phyloP scores from a whole-genome alignment of 2,329 filamentous ascomycete genomes.

The Aspergillus ochraceoroseus region DNA sequence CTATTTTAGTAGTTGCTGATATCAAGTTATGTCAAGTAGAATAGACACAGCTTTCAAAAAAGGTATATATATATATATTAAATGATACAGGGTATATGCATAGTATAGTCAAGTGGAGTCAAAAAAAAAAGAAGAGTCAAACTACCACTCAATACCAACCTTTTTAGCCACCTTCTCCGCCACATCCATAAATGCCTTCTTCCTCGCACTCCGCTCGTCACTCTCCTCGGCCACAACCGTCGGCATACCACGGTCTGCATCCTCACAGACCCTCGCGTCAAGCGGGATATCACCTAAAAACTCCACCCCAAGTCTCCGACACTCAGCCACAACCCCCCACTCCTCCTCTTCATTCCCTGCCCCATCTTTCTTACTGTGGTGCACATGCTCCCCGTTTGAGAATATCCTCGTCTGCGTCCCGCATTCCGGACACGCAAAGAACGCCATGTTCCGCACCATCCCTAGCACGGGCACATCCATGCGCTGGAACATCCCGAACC shows the following conservation, averaged over 20 bases:
- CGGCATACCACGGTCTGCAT: slow-evolving; percentile 80
- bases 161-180: slow-evolving; percentile 52
- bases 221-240: slow-evolving; percentile 81
- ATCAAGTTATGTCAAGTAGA: too few species aligned
- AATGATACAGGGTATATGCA: too few species aligned
- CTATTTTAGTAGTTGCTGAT: too few species aligned
- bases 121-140: too few species aligned
- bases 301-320: slow-evolving; percentile 66
- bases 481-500: slow-evolving; percentile 87
- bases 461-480: slow-evolving; percentile 73
- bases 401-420: slow-evolving; percentile 70
- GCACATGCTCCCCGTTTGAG: slow-evolving; percentile 43
- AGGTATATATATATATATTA: too few species aligned
- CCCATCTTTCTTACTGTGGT: slow-evolving; percentile 20
- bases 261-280: slow-evolving; percentile 77
- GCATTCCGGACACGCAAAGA: slow-evolving; percentile 77
- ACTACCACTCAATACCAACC: slow-evolving; percentile 42
- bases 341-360: slow-evolving; percentile 35
- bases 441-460: slow-evolving; percentile 86
- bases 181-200: slow-evolving; percentile 66
- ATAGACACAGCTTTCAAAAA: too few species aligned
- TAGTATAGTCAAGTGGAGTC: too few species aligned
- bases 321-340: slow-evolving; percentile 63
- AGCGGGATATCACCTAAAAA: slow-evolving; percentile 85
- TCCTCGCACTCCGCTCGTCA: slow-evolving; percentile 57